Base-by-base conservation (phyloP, 306 rosid species). In the Rubus parviflorus region DNA sequence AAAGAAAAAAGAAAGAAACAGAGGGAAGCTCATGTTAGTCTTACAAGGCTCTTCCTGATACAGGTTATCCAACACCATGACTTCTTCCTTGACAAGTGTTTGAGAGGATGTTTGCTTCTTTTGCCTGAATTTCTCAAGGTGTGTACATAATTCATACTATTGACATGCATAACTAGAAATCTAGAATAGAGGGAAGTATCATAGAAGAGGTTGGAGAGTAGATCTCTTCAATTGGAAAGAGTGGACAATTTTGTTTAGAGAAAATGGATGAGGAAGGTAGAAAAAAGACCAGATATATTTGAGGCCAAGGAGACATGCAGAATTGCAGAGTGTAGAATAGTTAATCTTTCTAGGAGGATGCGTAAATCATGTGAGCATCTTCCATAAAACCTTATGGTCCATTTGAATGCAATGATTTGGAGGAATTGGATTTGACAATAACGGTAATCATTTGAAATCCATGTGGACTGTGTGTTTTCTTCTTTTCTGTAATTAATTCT, bases 21-120 rank as follows among this genome's bases (percentile, higher is more conserved):
- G 48, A 43, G 38, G 10, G 53, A 30, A 35, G 23, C n/a, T 53
- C 61, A 37, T 80, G 41, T 42, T 46, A 81, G n/a, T 75, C 70
- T 81, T 71, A 85, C 73, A 74, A 70, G 65, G 76, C 11, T 74
- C 75, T 84, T 72, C 81, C 57, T 88, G 83, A 70, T 85, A 79
- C 97, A 95, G 98, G 98, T 95, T 80, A 89, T 92, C 62, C 97
- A 92, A 72, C 95, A 95, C 80, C 98, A 95, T 63, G 98, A 95
- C 77, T 86, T 88, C 87, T 92, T 95, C 84, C 98, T 95, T 7
- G 92, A 92, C 81, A 92, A 95, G 86, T 92, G 98, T 79, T 85
- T 95, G 83, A 85, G 97, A 75, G 97, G 93, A 84, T 95, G 98
- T 73, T 90, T 92, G 80, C 97, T 95, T 83, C 89, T 87, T 79